A percentile compares a stretch with the other conserved stretches of the same genome.
Conservation (phyloP, 345 rosid species). For the Excoecaria agallocha region DNA sequence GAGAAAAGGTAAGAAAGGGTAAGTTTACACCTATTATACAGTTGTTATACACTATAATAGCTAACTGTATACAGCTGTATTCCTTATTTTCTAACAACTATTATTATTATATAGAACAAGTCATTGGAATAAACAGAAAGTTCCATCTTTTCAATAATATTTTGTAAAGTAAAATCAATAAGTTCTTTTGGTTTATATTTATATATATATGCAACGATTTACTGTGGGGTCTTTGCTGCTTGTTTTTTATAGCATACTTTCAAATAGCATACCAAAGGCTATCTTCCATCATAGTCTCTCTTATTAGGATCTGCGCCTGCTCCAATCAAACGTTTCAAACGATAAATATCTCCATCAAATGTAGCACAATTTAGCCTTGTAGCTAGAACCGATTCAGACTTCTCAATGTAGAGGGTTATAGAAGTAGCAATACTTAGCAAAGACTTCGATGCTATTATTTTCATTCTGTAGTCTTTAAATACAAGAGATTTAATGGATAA, state of each 20-base stretch:
- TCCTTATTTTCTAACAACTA: no score
- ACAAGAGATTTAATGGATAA: no score
- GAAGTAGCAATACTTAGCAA: no score
- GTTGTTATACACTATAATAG: no score
- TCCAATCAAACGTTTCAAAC: slow-evolving; percentile 53
- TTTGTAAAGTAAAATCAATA: no score
- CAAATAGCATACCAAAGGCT: slow-evolving; percentile 62
- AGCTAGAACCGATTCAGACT: slow-evolving; percentile 68
- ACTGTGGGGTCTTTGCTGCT: not conserved
- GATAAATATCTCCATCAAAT: slow-evolving; percentile 63
- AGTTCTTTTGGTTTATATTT: no score
- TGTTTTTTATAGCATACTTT: not conserved
- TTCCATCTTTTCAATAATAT: not conserved
- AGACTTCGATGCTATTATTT: no score
- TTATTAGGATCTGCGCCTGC: slow-evolving; percentile 68
- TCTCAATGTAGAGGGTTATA: slow-evolving; percentile 61
- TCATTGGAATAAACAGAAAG: not conserved
- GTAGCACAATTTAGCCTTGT: slow-evolving; percentile 64
- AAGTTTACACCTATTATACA: no score
- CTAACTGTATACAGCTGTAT: no score
- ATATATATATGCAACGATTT: no score
- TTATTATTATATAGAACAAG: not conserved
- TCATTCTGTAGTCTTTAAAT: no score
- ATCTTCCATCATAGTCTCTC: slow-evolving; percentile 76
- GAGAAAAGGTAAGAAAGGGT: no score